These are phyloP conservation scores for Camellia lanceoleosa DNA, from an alignment of 148 eudicot genomes.

Conservation along the genomic window DNA sequence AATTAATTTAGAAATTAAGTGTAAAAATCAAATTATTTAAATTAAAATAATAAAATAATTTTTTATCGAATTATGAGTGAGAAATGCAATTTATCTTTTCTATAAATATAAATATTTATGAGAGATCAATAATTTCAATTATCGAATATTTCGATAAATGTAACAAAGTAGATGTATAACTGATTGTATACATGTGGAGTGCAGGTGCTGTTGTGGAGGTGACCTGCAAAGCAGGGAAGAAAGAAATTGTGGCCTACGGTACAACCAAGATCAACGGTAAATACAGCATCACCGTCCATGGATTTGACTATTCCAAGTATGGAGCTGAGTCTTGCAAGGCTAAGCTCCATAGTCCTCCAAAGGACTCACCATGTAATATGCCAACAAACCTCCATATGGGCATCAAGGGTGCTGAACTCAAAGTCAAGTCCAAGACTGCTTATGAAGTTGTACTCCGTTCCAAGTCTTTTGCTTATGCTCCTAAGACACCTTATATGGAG, in stretches of 20 bases:
- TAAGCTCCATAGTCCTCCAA: slow-evolving; percentile 45
- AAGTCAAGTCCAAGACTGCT: slow-evolving; percentile 37
- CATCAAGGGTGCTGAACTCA: slow-evolving; percentile 35
- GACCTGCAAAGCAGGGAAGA: slow-evolving; percentile 37
- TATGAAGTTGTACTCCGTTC: slow-evolving; percentile 42
- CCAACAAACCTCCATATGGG: slow-evolving; percentile 38
- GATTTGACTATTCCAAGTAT: slow-evolving; percentile 41
- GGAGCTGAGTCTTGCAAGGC: slow-evolving; percentile 50
- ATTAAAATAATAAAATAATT: too few relatives aligned
- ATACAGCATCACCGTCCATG: slow-evolving; percentile 31
- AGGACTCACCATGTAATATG: slow-evolving; percentile 39
- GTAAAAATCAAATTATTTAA: too few relatives aligned
- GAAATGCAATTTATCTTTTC: too few relatives aligned
- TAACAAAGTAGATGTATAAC: too few relatives aligned
- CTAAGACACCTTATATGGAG: slow-evolving; percentile 38
- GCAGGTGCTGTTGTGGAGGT: slow-evolving; percentile 56
- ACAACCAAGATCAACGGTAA: slow-evolving; percentile 49
- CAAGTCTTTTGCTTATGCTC: slow-evolving; percentile 47
- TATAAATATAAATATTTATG: too few relatives aligned
- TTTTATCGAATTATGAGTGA: too few relatives aligned
- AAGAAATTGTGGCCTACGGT: slow-evolving; percentile 45
- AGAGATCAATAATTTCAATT: too few relatives aligned
- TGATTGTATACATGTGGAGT: neutral
- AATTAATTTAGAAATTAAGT: too few relatives aligned
- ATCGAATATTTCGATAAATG: too few relatives aligned